A percentile compares a stretch with the other conserved stretches of the same genome.
Conservation (phyloP, 352 stramenopile genomes). For the Peronosclerospora sorghi region DNA sequence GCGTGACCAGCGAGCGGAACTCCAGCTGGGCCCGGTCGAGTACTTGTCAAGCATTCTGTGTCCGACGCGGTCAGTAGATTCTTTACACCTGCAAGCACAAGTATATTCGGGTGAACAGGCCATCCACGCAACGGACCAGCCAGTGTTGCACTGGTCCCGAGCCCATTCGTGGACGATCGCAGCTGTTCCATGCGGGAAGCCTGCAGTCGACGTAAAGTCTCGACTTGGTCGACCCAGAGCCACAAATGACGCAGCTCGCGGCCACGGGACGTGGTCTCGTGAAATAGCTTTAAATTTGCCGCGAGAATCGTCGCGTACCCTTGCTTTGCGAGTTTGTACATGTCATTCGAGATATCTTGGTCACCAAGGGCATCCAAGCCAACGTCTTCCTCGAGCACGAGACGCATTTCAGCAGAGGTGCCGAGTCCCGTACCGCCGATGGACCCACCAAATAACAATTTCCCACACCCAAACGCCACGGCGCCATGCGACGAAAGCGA, state of each 20-base stretch:
- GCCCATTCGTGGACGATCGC: conserved; percentile 14
- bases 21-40: conserved; percentile 1
- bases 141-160: conserved; percentile 14
- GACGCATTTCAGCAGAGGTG: conserved; percentile 25
- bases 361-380: conserved; percentile 13
- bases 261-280: conserved; percentile 21
- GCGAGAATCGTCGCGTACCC: conserved; percentile 69
- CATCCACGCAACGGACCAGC: conserved; percentile 48
- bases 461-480: conserved; percentile 67
- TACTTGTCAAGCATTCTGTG: conserved; percentile 10
- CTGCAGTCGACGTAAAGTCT: conserved; percentile 53
- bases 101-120: conserved; percentile 53
- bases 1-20: conserved; percentile 10
- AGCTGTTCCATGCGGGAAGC: conserved; percentile 41
- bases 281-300: conserved; percentile 70
- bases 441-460: conserved; percentile 49
- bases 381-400: conserved; percentile 26
- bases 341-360: conserved; percentile 65
- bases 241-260: conserved; percentile 56
- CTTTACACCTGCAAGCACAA: conserved; percentile 55
- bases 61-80: conserved; percentile 34
- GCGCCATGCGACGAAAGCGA: conserved; percentile 59
- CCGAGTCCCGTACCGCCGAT: conserved; percentile 18
- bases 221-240: conserved; percentile 80
- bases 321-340: conserved; percentile 63